phyloP scores from a whole-genome alignment of 2,329 filamentous ascomycete species.

The Botrytis galanthina region DNA sequence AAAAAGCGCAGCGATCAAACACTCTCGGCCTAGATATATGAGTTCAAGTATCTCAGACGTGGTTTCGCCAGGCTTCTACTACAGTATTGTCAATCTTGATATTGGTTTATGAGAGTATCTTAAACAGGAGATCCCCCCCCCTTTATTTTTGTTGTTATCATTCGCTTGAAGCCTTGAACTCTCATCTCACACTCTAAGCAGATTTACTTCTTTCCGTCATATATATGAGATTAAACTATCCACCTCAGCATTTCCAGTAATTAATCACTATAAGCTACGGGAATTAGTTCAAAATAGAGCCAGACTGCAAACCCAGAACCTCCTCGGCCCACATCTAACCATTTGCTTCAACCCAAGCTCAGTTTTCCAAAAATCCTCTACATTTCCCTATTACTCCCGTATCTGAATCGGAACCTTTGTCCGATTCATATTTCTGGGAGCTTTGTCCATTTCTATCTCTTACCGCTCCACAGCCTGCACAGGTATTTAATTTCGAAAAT shows the following conservation, averaged over 20 bases:
- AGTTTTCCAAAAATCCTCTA: accelerated
- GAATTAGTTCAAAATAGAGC: accelerated
- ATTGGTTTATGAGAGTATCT: neutral
- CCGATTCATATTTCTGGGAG: neutral
- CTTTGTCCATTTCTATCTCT: neutral
- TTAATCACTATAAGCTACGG: accelerated
- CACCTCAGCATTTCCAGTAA: neutral
- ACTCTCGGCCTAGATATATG: neutral
- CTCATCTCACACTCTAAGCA: neutral
- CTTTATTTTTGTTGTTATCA: too few species aligned
- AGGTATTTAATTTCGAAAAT: neutral
- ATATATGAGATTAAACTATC: neutral
- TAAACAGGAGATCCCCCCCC: too few species aligned
- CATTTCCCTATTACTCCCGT: neutral
- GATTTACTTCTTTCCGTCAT: neutral
- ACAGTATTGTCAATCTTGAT: neutral
- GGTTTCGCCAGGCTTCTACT: too few species aligned
- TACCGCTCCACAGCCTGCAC: neutral
- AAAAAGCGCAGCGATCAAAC: neutral
- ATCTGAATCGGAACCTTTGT: too few species aligned
- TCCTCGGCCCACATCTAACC: accelerated
- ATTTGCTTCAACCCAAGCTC: neutral
- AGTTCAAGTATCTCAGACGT: neutral
- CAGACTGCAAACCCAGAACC: neutral
- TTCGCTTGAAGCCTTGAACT: neutral